These are phyloP conservation scores for Nakazawaea ambrosiae DNA, from an alignment of 805 yeast genomes.

Conservation along the genomic window DNA sequence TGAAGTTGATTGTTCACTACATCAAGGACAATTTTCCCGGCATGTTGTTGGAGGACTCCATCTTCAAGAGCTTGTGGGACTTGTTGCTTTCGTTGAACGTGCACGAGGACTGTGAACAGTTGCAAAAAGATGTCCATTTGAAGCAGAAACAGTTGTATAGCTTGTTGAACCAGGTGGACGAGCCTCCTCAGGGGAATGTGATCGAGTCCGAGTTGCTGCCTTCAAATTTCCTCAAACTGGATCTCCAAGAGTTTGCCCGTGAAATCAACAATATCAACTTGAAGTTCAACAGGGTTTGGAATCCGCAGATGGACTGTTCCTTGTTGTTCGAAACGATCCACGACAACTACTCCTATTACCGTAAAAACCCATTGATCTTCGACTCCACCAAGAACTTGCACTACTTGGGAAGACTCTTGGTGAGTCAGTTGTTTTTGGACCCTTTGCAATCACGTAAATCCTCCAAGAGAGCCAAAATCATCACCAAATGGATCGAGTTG, in stretches of 20 bases:
- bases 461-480: slow-evolving; percentile 51
- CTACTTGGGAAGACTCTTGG: slow-evolving; percentile 64
- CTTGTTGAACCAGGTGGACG: slow-evolving; percentile 24
- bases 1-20: slow-evolving; percentile 46
- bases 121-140: slow-evolving; percentile 45
- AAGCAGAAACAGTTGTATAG: slow-evolving; percentile 40
- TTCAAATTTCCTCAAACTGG: slow-evolving; percentile 47
- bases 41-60: slow-evolving; percentile 55
- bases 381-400: slow-evolving; percentile 62
- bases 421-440: slow-evolving; percentile 62
- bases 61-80: slow-evolving; percentile 50
- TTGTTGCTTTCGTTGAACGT: slow-evolving; percentile 43
- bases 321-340: slow-evolving; percentile 51
- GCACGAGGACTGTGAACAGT: slow-evolving; percentile 41
- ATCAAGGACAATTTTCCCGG: slow-evolving; percentile 59
- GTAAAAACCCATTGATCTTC: slow-evolving; percentile 71
- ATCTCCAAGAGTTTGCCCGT: slow-evolving; percentile 47
- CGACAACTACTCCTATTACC: slow-evolving; percentile 37
- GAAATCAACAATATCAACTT: slow-evolving; percentile 65
- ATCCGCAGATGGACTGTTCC: slow-evolving; percentile 73
- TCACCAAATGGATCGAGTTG: slow-evolving; percentile 79
- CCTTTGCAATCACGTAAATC: slow-evolving; percentile 22
- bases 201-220: slow-evolving; percentile 16
- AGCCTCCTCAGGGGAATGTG: background rate
- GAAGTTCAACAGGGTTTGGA: slow-evolving; percentile 63